A percentile compares a stretch with the other conserved stretches of the same genome.
Evolutionary conservation across 352 stramenopile species (phyloP).

Genomic region (Thalassiosira oceanica): DNA sequence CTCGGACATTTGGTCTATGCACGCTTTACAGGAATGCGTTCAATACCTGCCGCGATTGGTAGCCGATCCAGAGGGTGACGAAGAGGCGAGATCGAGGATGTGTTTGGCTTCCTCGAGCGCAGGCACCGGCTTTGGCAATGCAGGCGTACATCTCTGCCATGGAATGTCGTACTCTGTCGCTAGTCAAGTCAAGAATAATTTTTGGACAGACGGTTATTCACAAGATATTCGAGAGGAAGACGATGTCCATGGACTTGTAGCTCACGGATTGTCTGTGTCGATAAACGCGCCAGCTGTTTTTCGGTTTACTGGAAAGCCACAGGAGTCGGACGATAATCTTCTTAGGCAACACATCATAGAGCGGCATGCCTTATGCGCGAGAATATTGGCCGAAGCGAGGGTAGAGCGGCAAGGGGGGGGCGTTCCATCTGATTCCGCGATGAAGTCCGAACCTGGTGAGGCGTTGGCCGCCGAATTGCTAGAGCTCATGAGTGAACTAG

Average conservation of each 20-base stretch:
- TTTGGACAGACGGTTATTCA: constrained; percentile 31
- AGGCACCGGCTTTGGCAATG: constrained; percentile 72
- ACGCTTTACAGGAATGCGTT: constrained; percentile 51
- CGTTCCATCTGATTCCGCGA: constrained; percentile 17
- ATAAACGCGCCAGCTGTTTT: constrained; percentile 66
- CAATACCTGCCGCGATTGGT: constrained; percentile 47
- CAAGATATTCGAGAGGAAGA: neutral
- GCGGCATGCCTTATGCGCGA: constrained; percentile 57
- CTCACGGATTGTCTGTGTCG: constrained; percentile 55
- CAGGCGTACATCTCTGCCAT: constrained; percentile 68
- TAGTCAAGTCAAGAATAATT: constrained; percentile 50
- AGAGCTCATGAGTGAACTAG: constrained; percentile 51
- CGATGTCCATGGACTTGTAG: constrained; percentile 44
- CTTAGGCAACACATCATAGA: no score
- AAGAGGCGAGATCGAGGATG: constrained; percentile 61
- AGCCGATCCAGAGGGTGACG: constrained; percentile 32
- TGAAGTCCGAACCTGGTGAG: constrained; percentile 35
- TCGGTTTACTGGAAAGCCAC: constrained; percentile 54
- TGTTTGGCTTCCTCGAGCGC: constrained; percentile 52
- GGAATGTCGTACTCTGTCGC: constrained; percentile 67
- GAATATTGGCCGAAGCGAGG: constrained; percentile 46
- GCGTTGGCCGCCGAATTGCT: constrained; percentile 60
- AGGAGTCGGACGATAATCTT: constrained; percentile 25
- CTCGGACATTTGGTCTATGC: constrained; percentile 62
- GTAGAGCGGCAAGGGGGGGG: constrained; percentile 1